A percentile compares a stretch with the other conserved stretches of the same genome.
Evolutionary conservation across 2,329 filamentous ascomycete species (phyloP).

Genomic region (Tolypocladium pustulatum): DNA sequence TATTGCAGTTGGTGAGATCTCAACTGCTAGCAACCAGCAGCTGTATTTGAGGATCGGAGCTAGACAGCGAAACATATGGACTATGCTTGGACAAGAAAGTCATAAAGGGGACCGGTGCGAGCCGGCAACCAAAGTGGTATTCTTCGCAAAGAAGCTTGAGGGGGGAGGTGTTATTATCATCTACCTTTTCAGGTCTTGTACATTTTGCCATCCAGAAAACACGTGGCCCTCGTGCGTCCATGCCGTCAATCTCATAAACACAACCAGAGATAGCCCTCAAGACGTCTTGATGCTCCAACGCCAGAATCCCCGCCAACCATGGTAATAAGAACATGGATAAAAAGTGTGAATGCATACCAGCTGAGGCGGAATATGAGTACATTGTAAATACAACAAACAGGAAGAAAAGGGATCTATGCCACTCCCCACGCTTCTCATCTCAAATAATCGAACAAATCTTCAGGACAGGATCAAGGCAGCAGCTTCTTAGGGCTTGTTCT

Average conservation of each 20-base stretch:
- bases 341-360: constrained; percentile 24
- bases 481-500: constrained; percentile 52
- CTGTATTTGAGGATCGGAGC: too few relatives aligned
- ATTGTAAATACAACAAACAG: constrained; percentile 33
- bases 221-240: constrained; percentile 26
- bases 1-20: not conserved
- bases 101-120: not conserved
- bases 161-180: constrained; percentile 48
- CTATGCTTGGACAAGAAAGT: not conserved
- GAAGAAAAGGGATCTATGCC: constrained; percentile 22
- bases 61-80: not conserved
- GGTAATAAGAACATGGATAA: constrained; percentile 36
- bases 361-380: constrained; percentile 40
- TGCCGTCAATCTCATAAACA: constrained; percentile 34
- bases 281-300: constrained; percentile 43
- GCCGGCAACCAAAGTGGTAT: not conserved
- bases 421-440: constrained; percentile 18
- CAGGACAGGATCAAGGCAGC: constrained; percentile 7
- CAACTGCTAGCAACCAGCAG: not conserved
- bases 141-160: constrained; percentile 26
- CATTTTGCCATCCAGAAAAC: constrained; percentile 24
- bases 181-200: constrained; percentile 26
- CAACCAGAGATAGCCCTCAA: constrained; percentile 27
- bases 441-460: constrained; percentile 19
- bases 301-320: constrained; percentile 32